phyloP scores from a whole-genome alignment of 2,329 filamentous ascomycete genomes.

The Colletotrichum noveboracense region DNA sequence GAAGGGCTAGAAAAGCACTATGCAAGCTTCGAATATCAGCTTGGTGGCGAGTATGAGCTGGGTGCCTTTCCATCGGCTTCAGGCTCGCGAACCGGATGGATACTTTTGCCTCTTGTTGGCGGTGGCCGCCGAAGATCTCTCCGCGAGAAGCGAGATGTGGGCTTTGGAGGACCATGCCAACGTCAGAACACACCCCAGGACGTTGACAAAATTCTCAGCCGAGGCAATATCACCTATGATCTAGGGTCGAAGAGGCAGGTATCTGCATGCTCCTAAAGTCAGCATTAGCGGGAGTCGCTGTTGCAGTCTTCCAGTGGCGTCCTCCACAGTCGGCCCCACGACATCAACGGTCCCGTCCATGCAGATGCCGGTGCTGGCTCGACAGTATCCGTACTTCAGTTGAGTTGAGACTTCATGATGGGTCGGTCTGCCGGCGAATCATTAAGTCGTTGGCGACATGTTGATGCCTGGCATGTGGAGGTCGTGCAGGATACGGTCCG shows the following conservation, averaged over 20 bases:
- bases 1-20: neutral
- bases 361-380: neutral
- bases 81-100: neutral
- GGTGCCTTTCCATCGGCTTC: neutral
- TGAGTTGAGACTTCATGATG: neutral
- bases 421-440: neutral
- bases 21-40: neutral
- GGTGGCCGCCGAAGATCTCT: neutral
- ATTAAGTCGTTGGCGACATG: neutral
- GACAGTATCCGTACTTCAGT: neutral
- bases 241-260: neutral
- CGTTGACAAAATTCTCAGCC: neutral
- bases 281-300: neutral
- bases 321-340: neutral
- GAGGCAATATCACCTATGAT: neutral
- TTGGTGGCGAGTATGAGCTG: neutral
- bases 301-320: neutral
- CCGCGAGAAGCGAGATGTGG: neutral
- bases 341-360: neutral
- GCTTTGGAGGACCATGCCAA: neutral
- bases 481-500: neutral
- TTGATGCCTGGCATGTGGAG: neutral
- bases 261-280: neutral
- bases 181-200: neutral
- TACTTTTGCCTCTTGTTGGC: neutral